Evolutionary conservation across 1,139 yeast genomes (phyloP).

Genomic region (Blastobotrys malaysiensis): DNA sequence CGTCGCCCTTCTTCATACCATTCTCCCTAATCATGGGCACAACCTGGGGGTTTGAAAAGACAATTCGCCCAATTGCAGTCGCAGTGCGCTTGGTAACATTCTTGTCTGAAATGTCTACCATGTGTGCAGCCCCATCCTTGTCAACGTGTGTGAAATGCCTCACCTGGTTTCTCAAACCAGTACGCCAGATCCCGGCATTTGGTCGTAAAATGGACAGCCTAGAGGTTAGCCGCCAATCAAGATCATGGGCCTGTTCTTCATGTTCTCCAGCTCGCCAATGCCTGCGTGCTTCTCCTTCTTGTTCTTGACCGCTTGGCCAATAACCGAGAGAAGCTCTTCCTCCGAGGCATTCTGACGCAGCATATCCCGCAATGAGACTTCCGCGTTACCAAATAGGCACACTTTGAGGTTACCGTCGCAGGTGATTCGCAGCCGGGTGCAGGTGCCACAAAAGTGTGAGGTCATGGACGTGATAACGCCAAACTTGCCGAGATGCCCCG

Average conservation of each 20-base stretch:
- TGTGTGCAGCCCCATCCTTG: conserved; percentile 41
- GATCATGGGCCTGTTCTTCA: conserved; percentile 50
- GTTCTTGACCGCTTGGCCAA: conserved; percentile 40
- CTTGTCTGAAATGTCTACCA: conserved; percentile 44
- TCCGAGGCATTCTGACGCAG: conserved; percentile 35
- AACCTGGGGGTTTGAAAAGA: conserved; percentile 34
- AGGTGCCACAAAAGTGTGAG: conserved; percentile 44
- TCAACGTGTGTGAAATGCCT: conserved; percentile 38
- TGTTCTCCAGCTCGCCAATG: conserved; percentile 39
- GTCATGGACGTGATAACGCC: conserved; percentile 54
- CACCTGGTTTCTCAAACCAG: neutral
- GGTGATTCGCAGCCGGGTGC: conserved; percentile 46
- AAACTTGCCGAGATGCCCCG: conserved; percentile 39
- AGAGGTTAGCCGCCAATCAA: conserved; percentile 43
- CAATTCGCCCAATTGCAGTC: conserved; percentile 39
- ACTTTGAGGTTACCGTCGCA: conserved; percentile 49
- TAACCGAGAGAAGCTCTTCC: conserved; percentile 34
- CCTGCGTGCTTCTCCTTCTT: conserved; percentile 49
- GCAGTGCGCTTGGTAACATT: conserved; percentile 38
- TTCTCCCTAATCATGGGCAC: conserved; percentile 33
- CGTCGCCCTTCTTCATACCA: conserved; percentile 46
- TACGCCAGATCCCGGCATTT: too few species aligned
- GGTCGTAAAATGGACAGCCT: neutral
- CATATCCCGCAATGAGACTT: conserved; percentile 42
- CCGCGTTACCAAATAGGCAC: conserved; percentile 48